Percentiles rank a stretch among this genome's conserved stretches.
Evolutionary conservation across 225 moss, liverwort and hornwort species (phyloP).

Genomic region (Physcomitrium patens): DNA sequence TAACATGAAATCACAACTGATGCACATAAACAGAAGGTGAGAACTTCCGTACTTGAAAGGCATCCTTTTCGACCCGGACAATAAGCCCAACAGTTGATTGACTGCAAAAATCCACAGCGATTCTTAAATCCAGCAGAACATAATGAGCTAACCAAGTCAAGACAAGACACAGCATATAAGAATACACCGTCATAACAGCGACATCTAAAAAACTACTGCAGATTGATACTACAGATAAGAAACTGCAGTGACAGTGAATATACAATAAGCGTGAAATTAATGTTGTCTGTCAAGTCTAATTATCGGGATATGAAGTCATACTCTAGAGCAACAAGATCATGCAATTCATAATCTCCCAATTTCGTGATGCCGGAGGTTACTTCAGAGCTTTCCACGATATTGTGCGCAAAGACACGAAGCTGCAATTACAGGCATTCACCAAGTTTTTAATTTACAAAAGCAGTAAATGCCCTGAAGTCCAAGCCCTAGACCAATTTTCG

Average conservation of each 20-base stretch:
- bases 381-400: conserved; percentile 97
- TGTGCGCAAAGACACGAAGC: conserved; percentile 88
- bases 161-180: conserved; percentile 13
- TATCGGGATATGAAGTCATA: conserved; percentile 39
- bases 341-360: conserved; percentile 94
- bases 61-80: conserved; percentile 90
- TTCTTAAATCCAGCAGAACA: conserved; percentile 5
- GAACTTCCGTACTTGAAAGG: conserved; percentile 68
- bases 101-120: conserved; percentile 55
- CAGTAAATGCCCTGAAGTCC: not conserved
- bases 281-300: conserved; percentile 8
- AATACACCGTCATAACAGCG: conserved; percentile 7
- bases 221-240: conserved; percentile 5
- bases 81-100: conserved; percentile 90
- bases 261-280: not conserved
- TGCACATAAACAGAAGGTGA: conserved; percentile 19
- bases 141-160: not conserved
- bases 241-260: not conserved
- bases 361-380: conserved; percentile 91
- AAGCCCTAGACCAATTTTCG: not conserved
- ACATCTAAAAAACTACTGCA: not conserved
- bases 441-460: not conserved
- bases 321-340: conserved; percentile 93
- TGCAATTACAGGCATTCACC: conserved; percentile 33
- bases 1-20: not conserved